These are phyloP conservation scores for Diaporthe vaccinii DNA, from an alignment of 2,329 filamentous ascomycete species.

Conservation along the genomic window DNA sequence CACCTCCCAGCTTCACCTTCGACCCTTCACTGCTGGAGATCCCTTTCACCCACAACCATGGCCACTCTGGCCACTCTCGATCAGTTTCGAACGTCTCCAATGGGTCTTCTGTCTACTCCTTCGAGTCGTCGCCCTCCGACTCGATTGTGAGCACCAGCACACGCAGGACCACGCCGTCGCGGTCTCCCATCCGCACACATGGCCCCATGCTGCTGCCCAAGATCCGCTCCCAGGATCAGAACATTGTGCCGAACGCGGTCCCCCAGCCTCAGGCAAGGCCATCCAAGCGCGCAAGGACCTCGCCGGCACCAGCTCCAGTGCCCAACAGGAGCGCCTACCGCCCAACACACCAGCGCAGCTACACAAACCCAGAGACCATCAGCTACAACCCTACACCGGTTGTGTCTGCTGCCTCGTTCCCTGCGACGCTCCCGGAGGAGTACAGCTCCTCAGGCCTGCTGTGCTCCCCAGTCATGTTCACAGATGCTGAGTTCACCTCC, in stretches of 20 bases:
- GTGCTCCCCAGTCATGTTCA: conserved; percentile 74
- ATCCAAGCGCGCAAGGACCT: conserved; percentile 70
- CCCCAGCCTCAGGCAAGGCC: conserved; percentile 56
- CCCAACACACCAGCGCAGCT: conserved; percentile 68
- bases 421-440: conserved; percentile 51
- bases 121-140: conserved; percentile 74
- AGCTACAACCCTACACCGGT: conserved; percentile 54
- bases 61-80: conserved; percentile 65
- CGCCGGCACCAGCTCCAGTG: conserved; percentile 56
- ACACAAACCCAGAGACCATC: conserved; percentile 72
- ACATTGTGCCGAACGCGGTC: conserved; percentile 69
- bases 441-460: conserved; percentile 63
- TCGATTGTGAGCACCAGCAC: conserved; percentile 71
- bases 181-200: conserved; percentile 81
- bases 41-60: conserved; percentile 57
- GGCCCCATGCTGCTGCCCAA: conserved; percentile 86
- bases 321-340: conserved; percentile 53
- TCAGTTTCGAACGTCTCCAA: conserved; percentile 74
- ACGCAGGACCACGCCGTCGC: conserved; percentile 75
- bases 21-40: conserved; percentile 70
- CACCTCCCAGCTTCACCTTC: conserved; percentile 67
- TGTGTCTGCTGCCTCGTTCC: conserved; percentile 52
- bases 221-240: conserved; percentile 87
- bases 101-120: conserved; percentile 66
- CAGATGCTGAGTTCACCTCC: conserved; percentile 54